Conservation (phyloP, 2,329 filamentous ascomycete genomes). For the Bipolaris cookei region DNA sequence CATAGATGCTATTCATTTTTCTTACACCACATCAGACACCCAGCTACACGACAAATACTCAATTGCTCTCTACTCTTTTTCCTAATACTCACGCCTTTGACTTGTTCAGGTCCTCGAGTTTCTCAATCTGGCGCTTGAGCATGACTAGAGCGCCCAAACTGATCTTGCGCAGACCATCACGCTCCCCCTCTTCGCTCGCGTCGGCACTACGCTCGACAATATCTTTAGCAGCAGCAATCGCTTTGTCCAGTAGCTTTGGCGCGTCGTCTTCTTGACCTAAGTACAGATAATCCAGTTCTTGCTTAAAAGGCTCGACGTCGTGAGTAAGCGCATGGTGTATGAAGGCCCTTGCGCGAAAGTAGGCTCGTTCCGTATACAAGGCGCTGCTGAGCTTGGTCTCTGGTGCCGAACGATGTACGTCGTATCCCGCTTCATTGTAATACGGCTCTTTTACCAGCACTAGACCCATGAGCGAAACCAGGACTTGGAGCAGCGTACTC, state of each 20-base stretch:
- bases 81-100: not conserved
- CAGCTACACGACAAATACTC: too few species aligned
- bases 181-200: conserved; percentile 32
- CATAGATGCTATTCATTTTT: not conserved
- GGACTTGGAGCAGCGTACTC: conserved; percentile 63
- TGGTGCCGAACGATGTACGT: conserved; percentile 56
- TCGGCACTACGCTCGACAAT: conserved; percentile 51
- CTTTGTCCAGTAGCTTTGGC: conserved; percentile 52
- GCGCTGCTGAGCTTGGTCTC: conserved; percentile 55
- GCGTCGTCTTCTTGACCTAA: conserved; percentile 41
- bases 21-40: too few species aligned
- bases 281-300: conserved; percentile 63
- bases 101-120: conserved; percentile 40
- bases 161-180: conserved; percentile 56
- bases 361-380: conserved; percentile 62
- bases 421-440: conserved; percentile 69
- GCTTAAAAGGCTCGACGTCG: conserved; percentile 54
- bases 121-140: conserved; percentile 50
- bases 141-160: conserved; percentile 57
- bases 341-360: conserved; percentile 60
- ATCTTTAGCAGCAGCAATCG: conserved; percentile 52
- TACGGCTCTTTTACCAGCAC: conserved; percentile 66
- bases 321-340: conserved; percentile 56
- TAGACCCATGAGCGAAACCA: conserved; percentile 63
- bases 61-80: not conserved